A percentile compares a stretch with the other conserved stretches of the same genome.
Conservation (phyloP, 2,329 filamentous ascomycete genomes). For the Cladosporium sp. region DNA sequence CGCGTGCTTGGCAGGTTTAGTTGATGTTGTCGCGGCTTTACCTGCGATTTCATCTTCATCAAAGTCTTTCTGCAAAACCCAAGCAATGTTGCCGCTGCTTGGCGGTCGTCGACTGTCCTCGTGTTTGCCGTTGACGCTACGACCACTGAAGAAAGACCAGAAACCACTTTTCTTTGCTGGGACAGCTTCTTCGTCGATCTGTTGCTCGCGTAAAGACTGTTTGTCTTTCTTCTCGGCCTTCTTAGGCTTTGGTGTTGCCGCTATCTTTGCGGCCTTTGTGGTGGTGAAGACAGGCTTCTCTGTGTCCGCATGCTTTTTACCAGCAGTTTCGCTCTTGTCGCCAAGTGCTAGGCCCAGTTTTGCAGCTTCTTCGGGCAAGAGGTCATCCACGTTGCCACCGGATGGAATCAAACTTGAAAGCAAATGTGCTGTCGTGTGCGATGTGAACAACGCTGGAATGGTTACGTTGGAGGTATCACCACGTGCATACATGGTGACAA, state of each 20-base stretch:
- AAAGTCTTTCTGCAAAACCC: constrained; percentile 70
- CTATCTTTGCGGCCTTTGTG: constrained; percentile 28
- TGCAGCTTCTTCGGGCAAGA: constrained; percentile 59
- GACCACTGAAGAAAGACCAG: constrained; percentile 42
- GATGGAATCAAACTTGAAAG: constrained; percentile 83
- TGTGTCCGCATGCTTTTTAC: constrained; percentile 19
- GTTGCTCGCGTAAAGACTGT: constrained; percentile 29
- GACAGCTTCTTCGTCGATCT: constrained; percentile 21
- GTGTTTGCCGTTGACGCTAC: constrained; percentile 16
- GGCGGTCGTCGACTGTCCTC: constrained; percentile 64
- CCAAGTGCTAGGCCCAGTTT: constrained; percentile 50
- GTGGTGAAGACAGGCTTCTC: constrained; percentile 35
- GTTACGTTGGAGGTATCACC: constrained; percentile 94
- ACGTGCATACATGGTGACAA: constrained; percentile 98
- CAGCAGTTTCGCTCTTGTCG: constrained; percentile 25
- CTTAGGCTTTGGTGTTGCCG: constrained; percentile 23
- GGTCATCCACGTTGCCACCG: constrained; percentile 63
- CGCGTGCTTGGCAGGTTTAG: constrained; percentile 36
- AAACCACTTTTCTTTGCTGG: constrained; percentile 37
- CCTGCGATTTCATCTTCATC: constrained; percentile 57
- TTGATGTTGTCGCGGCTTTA: constrained; percentile 26
- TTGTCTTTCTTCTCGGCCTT: constrained; percentile 18
- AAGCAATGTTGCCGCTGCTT: constrained; percentile 72
- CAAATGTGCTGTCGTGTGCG: constrained; percentile 89
- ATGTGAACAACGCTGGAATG: constrained; percentile 93